Conservation (phyloP, 73 alveolate species). For the Loxodes magnus region DNA sequence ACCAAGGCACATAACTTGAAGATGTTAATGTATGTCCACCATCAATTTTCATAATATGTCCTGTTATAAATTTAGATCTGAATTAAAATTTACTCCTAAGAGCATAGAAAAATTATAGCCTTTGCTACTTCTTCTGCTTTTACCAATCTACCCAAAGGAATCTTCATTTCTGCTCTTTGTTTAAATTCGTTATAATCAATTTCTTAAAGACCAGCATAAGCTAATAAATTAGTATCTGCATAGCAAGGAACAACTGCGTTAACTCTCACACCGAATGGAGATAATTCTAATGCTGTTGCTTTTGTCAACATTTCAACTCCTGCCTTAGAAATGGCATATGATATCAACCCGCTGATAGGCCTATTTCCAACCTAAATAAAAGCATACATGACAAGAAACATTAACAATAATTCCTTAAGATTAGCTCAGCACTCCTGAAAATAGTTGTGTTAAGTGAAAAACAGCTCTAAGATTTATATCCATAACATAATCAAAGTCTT, state of each 20-base stretch:
- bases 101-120: slow-evolving; percentile 19
- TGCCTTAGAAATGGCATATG: slow-evolving; percentile 20
- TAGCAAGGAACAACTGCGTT: slow-evolving; percentile 27
- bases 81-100: slow-evolving; percentile 13
- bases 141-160: slow-evolving; percentile 24
- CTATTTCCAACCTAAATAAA: slow-evolving; percentile 19
- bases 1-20: slow-evolving; percentile 13
- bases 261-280: slow-evolving; percentile 16
- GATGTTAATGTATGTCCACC: slow-evolving; percentile 28
- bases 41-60: slow-evolving; percentile 26
- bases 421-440: slow-evolving; percentile 3
- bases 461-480: slow-evolving; percentile 20
- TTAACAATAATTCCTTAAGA: slow-evolving; percentile 13
- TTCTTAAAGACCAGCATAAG: not conserved
- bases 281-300: slow-evolving; percentile 17
- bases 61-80: slow-evolving; percentile 18
- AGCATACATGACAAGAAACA: slow-evolving; percentile 5
- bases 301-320: slow-evolving; percentile 31
- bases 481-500: slow-evolving; percentile 22
- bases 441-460: slow-evolving; percentile 4
- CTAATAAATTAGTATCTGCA: slow-evolving; percentile 14
- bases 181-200: slow-evolving; percentile 7
- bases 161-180: not conserved
- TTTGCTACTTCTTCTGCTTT: slow-evolving; percentile 20
- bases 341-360: slow-evolving; percentile 20